Base-by-base conservation (phyloP, 129 eudicot genomes). In the Heracleum sosnowskyi region DNA sequence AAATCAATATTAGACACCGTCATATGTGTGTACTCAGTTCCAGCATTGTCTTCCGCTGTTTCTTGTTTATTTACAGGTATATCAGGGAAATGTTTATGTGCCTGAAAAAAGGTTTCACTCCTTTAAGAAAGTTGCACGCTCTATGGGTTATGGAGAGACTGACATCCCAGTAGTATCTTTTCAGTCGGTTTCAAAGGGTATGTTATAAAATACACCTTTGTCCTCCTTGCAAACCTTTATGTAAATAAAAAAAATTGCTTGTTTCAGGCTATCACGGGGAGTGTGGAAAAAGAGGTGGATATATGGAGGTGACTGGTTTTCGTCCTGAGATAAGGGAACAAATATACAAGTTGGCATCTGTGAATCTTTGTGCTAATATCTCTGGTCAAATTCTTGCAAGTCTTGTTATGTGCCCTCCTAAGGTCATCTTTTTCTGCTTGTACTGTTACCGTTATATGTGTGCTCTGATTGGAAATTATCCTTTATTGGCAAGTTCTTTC, bases 231-330 rank as follows among this genome's bases (percentile, higher is more conserved):
- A 64, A 31, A 64, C 39, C 10, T 3, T 13, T 31, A 20, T 22
- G 9, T 72, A 24, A 12, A 40, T 37, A 36, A 51, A 35, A 22
- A 24, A 24, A 7, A 11, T 9, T 64, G 34, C 51, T 55, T 35
- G 53, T 42, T 74, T 62, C 82, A 96, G 99, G 99, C 40, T 96
- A 92, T 84, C 66, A 96, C 64, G 99, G 97, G 60, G 99, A 96
- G 79, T 96, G 99, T 66, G 99, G 99, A 80, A 92, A 92, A 85
- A 80, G 97, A 87, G 99, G 99, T 69, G 99, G 99, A 78, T 96
- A 92, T 87, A 96, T 96, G 99, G 99, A 96, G 86, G 89, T 96
- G 51, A 96, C 99, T 76, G 99, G 99, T 73, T 92, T 96, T 77
- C 81, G 89, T 83, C 90, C 97, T n/a, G 97, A 92, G 73, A 82